Evolutionary conservation across 1,139 yeast species (phyloP), one percentile per base, ranked within the genome.

Genomic region (Taphrina wiesneri): DNA sequence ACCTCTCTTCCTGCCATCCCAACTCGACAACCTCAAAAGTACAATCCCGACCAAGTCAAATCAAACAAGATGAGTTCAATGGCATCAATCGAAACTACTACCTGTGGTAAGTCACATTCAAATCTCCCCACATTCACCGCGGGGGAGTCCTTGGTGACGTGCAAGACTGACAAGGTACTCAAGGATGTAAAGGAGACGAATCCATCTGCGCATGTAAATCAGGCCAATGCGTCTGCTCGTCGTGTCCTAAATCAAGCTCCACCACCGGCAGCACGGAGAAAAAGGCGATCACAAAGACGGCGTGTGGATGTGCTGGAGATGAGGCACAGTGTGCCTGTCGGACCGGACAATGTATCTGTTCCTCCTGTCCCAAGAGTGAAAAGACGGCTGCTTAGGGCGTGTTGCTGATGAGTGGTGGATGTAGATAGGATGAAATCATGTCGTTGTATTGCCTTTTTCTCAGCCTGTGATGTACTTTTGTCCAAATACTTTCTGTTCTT

Each of bases 151-250:
- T n/a, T n/a, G n/a, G n/a, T n/a, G n/a, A n/a, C n/a, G n/a, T n/a
- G n/a, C n/a, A n/a, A n/a, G 26, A 49, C 56, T 52, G 45, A 52
- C 45, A 32, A 25, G 28, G 41, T 34, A 9, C 30, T 52, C 49
- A 41, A 52, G 52, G 43, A 28, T 59, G 63, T 46, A 59, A 46
- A 51, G 63, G 63, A 49, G 63, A 59, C 63, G 63, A 34, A 26
- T 59, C 63, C 36, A 59, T 47, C 36, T 59, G 63, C 63, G 63
- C 63, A 15, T 59, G 63, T 30, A 47, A 46, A 26, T 11, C 26
- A n/a, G 47, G 63, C 46, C 63, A 59, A 51, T 59, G 63, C 47
- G 63, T 59, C 36, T 59, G 63, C 15, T 46, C 63, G 13, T 21
- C 47, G 23, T 59, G 63, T 34, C 56, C 56, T 5, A 52, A 52